Evolutionary conservation across 2,329 filamentous ascomycete genomes (phyloP).

Genomic region (Teratosphaeriaceae sp.): DNA sequence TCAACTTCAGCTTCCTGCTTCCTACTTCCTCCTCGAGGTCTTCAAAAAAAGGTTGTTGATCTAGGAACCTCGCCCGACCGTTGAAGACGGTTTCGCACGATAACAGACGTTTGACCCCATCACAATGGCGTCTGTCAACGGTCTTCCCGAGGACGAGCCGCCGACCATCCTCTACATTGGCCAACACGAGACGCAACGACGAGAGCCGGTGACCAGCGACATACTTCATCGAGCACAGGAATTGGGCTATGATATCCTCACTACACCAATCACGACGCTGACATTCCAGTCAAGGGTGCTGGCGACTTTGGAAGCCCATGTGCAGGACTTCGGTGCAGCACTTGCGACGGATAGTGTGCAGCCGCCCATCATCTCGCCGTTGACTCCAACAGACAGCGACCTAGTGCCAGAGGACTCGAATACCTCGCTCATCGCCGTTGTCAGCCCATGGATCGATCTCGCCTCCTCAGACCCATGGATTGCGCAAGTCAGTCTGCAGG

Average conservation of each 20-base stretch:
- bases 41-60: too few species aligned
- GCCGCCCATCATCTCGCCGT: constrained; percentile 47
- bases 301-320: constrained; percentile 52
- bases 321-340: constrained; percentile 39
- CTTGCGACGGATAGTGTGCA: constrained; percentile 33
- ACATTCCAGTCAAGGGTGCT: constrained; percentile 66
- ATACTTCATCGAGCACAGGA: constrained; percentile 59
- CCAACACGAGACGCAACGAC: constrained; percentile 62
- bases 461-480: constrained; percentile 76
- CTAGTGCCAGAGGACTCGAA: constrained; percentile 62
- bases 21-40: too few species aligned
- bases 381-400: constrained; percentile 74
- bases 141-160: constrained; percentile 23
- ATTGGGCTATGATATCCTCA: constrained; percentile 67
- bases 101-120: background rate
- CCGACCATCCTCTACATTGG: constrained; percentile 60
- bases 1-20: too few species aligned
- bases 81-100: too few species aligned
- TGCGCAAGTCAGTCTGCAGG: constrained; percentile 79
- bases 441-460: constrained; percentile 91
- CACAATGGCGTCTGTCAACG: background rate
- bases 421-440: constrained; percentile 67
- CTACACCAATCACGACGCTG: constrained; percentile 68
- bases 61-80: too few species aligned
- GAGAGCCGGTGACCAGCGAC: constrained; percentile 38